Conservation (phyloP, 176 grass and related monocot species). For the Raddia guianensis region DNA sequence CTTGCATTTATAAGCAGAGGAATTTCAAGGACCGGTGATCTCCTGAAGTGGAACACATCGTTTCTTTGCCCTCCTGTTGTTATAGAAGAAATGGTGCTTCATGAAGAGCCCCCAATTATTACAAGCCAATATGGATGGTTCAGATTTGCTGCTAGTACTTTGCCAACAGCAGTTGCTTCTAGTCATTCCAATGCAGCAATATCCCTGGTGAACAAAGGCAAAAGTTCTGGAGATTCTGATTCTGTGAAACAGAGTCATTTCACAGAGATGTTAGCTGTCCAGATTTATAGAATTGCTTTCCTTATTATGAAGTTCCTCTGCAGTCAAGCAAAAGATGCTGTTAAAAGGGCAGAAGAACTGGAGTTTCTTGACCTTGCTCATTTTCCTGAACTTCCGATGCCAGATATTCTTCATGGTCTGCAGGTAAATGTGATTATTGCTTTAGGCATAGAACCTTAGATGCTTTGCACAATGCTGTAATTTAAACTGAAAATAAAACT, state of each 20-base stretch:
- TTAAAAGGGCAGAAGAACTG: conserved; percentile 74
- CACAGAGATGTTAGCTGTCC: conserved; percentile 64
- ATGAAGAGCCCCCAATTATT: conserved; percentile 57
- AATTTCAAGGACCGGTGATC: conserved; percentile 44
- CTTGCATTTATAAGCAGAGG: conserved; percentile 91
- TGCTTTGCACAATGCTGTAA: background rate
- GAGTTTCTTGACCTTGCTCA: conserved; percentile 82
- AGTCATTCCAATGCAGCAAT: conserved; percentile 34
- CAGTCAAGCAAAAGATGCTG: conserved; percentile 76
- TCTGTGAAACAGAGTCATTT: conserved; percentile 59
- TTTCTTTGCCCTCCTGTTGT: conserved; percentile 60
- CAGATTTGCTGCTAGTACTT: conserved; percentile 40
- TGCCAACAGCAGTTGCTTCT: conserved; percentile 38
- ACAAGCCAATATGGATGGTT: conserved; percentile 84
- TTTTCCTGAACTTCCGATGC: conserved; percentile 92
- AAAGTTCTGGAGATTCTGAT: conserved; percentile 44
- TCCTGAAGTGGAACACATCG: conserved; percentile 35
- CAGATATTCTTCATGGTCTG: conserved; percentile 91
- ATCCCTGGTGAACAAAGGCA: conserved; percentile 40
- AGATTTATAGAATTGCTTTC: conserved; percentile 86
- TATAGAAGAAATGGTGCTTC: conserved; percentile 70
- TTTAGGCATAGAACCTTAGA: background rate
- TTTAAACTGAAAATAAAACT: background rate
- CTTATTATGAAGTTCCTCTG: conserved; percentile 91
- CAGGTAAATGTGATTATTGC: conserved; percentile 56